Base-by-base conservation (phyloP, 805 yeast genomes). In the Metahyphopichia silvanorum region DNA sequence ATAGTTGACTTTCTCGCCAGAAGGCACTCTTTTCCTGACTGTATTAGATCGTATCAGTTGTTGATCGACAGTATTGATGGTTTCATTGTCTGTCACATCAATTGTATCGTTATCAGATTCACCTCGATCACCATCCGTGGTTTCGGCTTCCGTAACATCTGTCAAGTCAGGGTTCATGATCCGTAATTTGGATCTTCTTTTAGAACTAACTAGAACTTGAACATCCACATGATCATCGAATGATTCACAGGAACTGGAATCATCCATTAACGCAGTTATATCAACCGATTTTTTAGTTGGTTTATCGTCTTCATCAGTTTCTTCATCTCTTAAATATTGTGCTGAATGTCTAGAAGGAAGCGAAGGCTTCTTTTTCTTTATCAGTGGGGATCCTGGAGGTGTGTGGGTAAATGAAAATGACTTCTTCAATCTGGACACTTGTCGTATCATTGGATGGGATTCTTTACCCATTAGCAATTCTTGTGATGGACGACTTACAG, bases 181-280 rank as follows among this genome's bases (percentile, higher is more conserved):
- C 21, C 82, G 54, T 27, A 82, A 58, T 33, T 71, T 69, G 1
- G 82, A 69, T 37, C 85, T 60, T 43, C 87, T 61, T 47, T 74
- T 76, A 11, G 84, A 76, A 38, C 83, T 74, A 6, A 82, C 87
- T 38, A 82, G 55, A 6, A 82, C 82, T 53, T 82, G 89, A 2
- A 80, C 89, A 41, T 82, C 88, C 42, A 79, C 49, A 19, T 66
- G 62, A 13, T 66, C 68, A 34, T 75, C 69, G 10, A 69, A 57
- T 14, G 68, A 66, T 28, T 31, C 39, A 13, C 23, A 16, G 6
- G 23, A 19, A 5, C 17, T 27, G n/a, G 4, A 5, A 11, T 37
- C n/a, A 22, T 27, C 27, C 9, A 25, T 17, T 6, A 16, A 16
- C 11, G 16, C 22, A 14, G 30, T 29, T 17, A 32, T 29, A 21